These are phyloP conservation scores for Eimeria brunetti DNA, from an alignment of 169 alveolate species.

Conservation along the genomic window DNA sequence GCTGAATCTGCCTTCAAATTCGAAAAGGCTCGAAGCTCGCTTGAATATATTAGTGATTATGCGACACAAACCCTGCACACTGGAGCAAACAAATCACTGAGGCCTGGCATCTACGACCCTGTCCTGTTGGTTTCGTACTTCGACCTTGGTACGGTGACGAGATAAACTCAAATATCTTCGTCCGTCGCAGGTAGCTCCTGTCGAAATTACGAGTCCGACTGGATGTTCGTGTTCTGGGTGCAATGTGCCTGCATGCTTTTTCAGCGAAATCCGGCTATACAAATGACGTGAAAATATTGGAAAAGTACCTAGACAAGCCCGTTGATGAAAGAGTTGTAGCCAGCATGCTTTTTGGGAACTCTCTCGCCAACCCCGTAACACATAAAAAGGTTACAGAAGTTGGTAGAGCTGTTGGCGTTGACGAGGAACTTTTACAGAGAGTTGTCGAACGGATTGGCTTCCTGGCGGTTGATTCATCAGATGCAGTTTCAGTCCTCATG, in stretches of 20 bases:
- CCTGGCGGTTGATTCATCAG: slow-evolving; percentile 15
- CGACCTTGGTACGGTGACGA: slow-evolving; percentile 33
- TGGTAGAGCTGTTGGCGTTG: slow-evolving; percentile 3
- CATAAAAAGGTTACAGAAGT: not conserved
- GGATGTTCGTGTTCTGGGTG: not conserved
- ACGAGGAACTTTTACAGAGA: not conserved
- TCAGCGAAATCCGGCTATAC: slow-evolving; percentile 29
- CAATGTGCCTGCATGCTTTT: not conserved
- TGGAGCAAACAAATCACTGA: not conserved
- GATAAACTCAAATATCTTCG: not conserved
- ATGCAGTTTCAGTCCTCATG: slow-evolving; percentile 38
- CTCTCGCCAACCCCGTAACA: slow-evolving; percentile 27
- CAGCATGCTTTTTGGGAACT: slow-evolving; percentile 47
- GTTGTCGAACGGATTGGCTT: slow-evolving; percentile 12
- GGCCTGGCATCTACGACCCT: slow-evolving; percentile 32
- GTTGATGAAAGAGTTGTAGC: slow-evolving; percentile 14
- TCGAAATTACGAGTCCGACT: too few species aligned
- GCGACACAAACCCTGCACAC: not conserved
- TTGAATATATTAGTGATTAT: not conserved
- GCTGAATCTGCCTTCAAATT: slow-evolving; percentile 37
- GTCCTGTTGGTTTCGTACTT: not conserved
- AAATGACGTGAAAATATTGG: not conserved
- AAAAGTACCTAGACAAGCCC: not conserved
- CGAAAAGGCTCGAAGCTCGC: not conserved
- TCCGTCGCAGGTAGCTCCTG: not conserved